Evolutionary conservation across 257 asterid genomes (phyloP), one percentile per base, ranked within the genome.

Genomic region (Avicennia marina): DNA sequence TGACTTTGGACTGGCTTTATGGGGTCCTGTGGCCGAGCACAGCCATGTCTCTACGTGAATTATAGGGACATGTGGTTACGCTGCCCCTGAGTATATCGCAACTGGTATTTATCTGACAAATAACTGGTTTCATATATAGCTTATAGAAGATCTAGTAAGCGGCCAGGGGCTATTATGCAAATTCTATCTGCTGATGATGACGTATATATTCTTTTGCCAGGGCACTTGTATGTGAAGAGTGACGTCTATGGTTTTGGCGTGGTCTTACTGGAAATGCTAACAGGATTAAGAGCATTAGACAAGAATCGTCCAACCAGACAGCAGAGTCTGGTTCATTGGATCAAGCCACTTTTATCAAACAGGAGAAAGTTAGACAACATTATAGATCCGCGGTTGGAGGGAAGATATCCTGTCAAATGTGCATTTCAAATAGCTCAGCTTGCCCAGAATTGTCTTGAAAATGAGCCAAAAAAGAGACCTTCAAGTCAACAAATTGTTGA

Each of bases 211-310:
- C 65, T 16, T 21, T n/a, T 33, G 22, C 53, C 76, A 75, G 80
- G 80, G 34, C 80, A 66, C 64, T 53, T 70, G 46, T 44, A 47
- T 4, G 48, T 32, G 63, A 62, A 69, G 73, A 74, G 80, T 43
- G 76, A 74, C 2, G 70, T 66, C 2, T 75, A 70, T 24, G 48
- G 73, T 36, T 75, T 70, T 46, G 80, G 80, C 0, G 71, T 70
- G 11, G 66, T 75, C 34, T 41, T 75, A 25, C 22, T 58, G 17
- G 80, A 75, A 58, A 60, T 70, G 68, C 50, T 70, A 26, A 66
- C 76, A 40, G 80, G 80, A 34, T 7, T 38, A 39, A 66, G 66
- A 43, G 71, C 22, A 40, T 0, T 56, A 0, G 76, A 74, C 41
- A 0, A 0, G 5, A 46, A 4, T 1, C 80, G 80, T 26, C 66